Evolutionary conservation across 805 yeast genomes (phyloP), one percentile per base, ranked within the genome.

Genomic region (Cyberlindnera mycetangii): DNA sequence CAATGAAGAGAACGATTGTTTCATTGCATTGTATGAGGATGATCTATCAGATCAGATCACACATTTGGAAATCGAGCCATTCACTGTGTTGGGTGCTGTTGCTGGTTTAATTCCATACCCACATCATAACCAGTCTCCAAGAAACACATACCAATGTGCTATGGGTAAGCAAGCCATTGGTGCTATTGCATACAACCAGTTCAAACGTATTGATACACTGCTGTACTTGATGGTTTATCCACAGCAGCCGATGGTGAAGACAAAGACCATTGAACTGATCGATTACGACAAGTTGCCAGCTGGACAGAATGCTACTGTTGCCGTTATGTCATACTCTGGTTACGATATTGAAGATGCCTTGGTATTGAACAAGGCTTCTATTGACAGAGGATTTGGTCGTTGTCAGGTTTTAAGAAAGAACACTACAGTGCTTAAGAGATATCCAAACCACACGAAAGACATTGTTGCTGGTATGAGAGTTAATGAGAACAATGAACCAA

Each of bases 141-240:
- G 96, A 74, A 87, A 87, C 67, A 87, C 95, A 5, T 87, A 87
- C 68, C 96, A 87, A 67, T 87, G 95, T 75, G 96, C 95, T 62
- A 87, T 87, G 96, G 96, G 96, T 81, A 89, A 89, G 69, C 99
- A 93, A 71, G 99, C 99, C n/a, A 92, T 93, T 66, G 99, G 99
- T 55, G 98, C 98, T 2, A 93, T 93, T 67, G 97, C 95, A 10
- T 93, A 93, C 65, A 93, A 93, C 66, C 99, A 93, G 68, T 87
- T 93, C 70, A 79, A 89, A 62, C 83, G 99, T 66, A 92, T 93
- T 54, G 99, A 93, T 61, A 93, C 99, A 1, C 69, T 93, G 60
- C 71, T 93, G 52, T 93, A 93, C 61, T 73, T 93, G 52, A 87
- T 93, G 96, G 96, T 89, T n/a, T 93, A 93, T 62, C 99, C 99